phyloP scores from a whole-genome alignment of 257 asterid genomes.

The Solanum rostratum region DNA sequence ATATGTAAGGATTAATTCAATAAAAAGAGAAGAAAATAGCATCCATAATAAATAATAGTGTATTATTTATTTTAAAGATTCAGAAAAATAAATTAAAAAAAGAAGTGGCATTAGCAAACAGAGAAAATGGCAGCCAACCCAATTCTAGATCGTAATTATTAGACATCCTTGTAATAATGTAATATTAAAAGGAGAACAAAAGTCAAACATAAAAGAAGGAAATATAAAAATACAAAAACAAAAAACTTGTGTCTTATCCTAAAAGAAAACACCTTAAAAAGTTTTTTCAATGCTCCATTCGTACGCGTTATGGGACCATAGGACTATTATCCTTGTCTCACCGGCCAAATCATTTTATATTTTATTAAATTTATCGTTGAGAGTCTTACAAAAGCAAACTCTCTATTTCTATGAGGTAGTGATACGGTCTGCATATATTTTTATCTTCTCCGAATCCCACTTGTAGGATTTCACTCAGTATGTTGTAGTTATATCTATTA shows the following conservation, averaged over 20 bases:
- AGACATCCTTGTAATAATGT: background rate
- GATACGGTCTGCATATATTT: too few relatives aligned
- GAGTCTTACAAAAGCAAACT: too few relatives aligned
- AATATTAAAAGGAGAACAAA: background rate
- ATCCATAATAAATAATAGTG: slow-evolving; percentile 15
- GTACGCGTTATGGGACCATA: background rate
- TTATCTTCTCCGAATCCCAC: too few relatives aligned
- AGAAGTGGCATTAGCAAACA: background rate
- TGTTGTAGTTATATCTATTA: background rate
- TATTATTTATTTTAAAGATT: background rate
- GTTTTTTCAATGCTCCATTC: background rate
- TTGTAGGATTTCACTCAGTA: too few relatives aligned
- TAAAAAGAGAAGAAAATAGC: slow-evolving; percentile 24
- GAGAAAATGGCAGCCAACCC: slow-evolving; percentile 10
- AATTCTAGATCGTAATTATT: background rate
- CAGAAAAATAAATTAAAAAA: background rate
- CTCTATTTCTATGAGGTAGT: too few relatives aligned
- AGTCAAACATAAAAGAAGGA: background rate
- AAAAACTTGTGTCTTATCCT: background rate
- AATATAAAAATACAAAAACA: background rate
- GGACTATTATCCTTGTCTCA: background rate
- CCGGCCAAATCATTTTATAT: background rate
- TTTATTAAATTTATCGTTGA: background rate
- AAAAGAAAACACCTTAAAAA: background rate
- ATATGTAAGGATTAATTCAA: background rate